Base-by-base conservation (phyloP, 441 rosid genomes). In the Melastoma candidum region DNA sequence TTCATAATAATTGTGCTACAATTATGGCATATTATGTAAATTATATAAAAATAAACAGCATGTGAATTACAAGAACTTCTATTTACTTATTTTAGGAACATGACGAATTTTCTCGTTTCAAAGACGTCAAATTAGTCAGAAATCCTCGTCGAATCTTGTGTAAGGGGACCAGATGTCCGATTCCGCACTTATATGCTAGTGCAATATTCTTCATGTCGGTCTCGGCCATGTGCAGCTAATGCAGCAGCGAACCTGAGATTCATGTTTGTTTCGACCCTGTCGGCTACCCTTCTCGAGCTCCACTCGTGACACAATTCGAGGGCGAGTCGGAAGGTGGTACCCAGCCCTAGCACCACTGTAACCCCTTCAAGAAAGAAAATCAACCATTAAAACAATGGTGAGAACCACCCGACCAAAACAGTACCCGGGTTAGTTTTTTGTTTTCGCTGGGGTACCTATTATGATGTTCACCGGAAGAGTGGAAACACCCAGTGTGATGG, bases 391-490 rank as follows among this genome's bases (percentile, higher is more conserved):
- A 50, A 17, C 22, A 27, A 7, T 9, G 8, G 3, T 36, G 13
- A 7, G 41, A 50, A 58, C 17, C 12, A 52, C 43, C 32, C 45
- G 26, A 50, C 61, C 7, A 50, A 49, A 1, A 3, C 41, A 49
- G 12, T 57, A 41, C 22, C 22, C 22, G 22, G 22, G 22, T 17
- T 17, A 0, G 22, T 17, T 17, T 17, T 17, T 17, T 17, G 22
- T 17, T 17, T 17, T 17, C 22, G 22, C 22, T 17, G 22, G 22
- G 46, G 25, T 71, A 84, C 90, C 94, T n/a, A 89, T 84, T 12
- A 86, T 89, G 53, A 89, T 84, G 76, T 89, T 84, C 47, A 86
- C 80, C 7, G 97, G 97, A 47, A 89, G 74, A 0, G 90, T 90
- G 54, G 95, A 80, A 54, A 86, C 86, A 29, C 95, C 95, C 5